Percentiles rank a stretch among this genome's conserved stretches.
Evolutionary conservation across 495 filamentous ascomycete species (phyloP).

Genomic region (Corynascus novoguineensis): DNA sequence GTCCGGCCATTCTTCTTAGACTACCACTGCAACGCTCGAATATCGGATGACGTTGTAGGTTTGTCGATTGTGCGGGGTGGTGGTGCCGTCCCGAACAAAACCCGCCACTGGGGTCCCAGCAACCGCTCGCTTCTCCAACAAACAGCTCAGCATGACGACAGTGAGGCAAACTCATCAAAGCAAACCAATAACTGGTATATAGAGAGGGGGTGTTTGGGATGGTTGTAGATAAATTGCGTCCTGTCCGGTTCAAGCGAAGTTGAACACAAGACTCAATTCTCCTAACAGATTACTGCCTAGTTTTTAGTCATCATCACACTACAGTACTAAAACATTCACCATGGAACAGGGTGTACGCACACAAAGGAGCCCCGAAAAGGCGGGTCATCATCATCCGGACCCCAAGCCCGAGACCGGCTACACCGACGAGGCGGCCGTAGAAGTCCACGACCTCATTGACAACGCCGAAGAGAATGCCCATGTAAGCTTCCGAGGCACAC

Average conservation of each 20-base stretch:
- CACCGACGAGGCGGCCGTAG: slow-evolving; percentile 25
- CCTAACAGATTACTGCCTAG: background rate
- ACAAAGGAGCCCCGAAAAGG: slow-evolving; percentile 5
- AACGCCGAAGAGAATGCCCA: slow-evolving; percentile 29
- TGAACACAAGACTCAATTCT: background rate
- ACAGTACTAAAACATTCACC: too few relatives aligned
- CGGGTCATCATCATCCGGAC: slow-evolving; percentile 13
- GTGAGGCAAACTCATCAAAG: background rate
- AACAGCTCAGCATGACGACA: slow-evolving; percentile 13
- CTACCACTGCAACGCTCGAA: background rate
- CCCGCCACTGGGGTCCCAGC: slow-evolving; percentile 9
- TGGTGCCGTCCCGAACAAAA: background rate
- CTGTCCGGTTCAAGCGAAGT: background rate
- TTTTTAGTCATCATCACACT: background rate
- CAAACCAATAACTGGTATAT: background rate
- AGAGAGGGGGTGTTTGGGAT: background rate
- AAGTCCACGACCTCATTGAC: slow-evolving; percentile 29
- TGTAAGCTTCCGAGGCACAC: too few relatives aligned
- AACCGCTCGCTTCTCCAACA: background rate
- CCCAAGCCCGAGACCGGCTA: slow-evolving; percentile 23
- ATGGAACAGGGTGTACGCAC: slow-evolving; percentile 1
- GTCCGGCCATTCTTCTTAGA: background rate
- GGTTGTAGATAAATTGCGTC: background rate
- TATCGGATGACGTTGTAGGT: slow-evolving; percentile 9
- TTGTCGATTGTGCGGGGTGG: background rate